Evolutionary conservation across 352 stramenopile species (phyloP).

Genomic region (Lagenidium sp.): DNA sequence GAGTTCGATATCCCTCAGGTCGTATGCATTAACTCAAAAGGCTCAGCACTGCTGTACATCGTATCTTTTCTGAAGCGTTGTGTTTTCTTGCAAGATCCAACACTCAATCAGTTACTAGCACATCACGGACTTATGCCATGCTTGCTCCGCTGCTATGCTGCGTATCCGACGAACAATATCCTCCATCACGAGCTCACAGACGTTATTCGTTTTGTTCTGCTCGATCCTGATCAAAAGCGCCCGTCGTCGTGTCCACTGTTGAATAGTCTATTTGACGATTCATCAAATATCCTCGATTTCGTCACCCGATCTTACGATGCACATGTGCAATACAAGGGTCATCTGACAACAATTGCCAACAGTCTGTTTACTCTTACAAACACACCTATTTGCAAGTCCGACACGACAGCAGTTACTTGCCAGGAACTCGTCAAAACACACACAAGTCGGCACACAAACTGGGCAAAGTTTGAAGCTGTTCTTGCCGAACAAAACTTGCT

Average conservation of each 20-base stretch:
- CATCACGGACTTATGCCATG: slow-evolving; percentile 74
- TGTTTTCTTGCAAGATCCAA: slow-evolving; percentile 71
- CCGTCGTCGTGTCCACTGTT: slow-evolving; percentile 66
- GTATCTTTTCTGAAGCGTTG: slow-evolving; percentile 82
- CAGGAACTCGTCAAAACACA: slow-evolving; percentile 78
- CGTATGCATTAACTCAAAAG: slow-evolving; percentile 45
- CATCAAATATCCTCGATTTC: slow-evolving; percentile 71
- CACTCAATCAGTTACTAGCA: slow-evolving; percentile 58
- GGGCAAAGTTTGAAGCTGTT: slow-evolving; percentile 64
- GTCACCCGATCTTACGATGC: slow-evolving; percentile 70
- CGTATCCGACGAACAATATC: slow-evolving; percentile 74
- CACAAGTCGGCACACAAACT: slow-evolving; percentile 55
- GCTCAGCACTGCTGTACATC: slow-evolving; percentile 61
- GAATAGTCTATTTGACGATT: slow-evolving; percentile 67
- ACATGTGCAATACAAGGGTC: slow-evolving; percentile 79
- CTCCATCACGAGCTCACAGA: slow-evolving; percentile 82
- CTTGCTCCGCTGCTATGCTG: slow-evolving; percentile 67
- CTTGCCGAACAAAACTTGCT: slow-evolving; percentile 73
- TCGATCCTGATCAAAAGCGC: slow-evolving; percentile 80
- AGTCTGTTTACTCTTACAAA: slow-evolving; percentile 84
- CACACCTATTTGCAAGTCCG: slow-evolving; percentile 60
- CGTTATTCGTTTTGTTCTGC: slow-evolving; percentile 77
- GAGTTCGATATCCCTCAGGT: slow-evolving; percentile 28
- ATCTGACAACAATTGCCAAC: slow-evolving; percentile 86
- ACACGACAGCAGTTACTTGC: slow-evolving; percentile 41